Evolutionary conservation across 331 rosid species (phyloP), one percentile per base, ranked within the genome.

Genomic region (Acacia pycnantha): DNA sequence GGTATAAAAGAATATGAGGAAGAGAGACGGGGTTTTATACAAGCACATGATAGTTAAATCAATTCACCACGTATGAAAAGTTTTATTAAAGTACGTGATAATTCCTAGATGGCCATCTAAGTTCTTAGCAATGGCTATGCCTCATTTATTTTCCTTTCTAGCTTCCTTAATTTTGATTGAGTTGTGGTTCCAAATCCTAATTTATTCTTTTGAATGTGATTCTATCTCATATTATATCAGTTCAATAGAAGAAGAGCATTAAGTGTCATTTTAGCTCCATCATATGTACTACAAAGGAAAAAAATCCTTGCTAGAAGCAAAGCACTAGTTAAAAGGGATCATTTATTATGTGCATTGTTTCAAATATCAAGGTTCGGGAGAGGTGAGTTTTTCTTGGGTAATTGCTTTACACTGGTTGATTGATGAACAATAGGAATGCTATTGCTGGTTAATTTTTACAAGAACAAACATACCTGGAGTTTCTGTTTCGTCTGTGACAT

Each of bases 401-500:
- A n/a, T 72, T 29, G 6, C 4, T 19, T 73, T 73, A 48, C 21
- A 16, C 11, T 29, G 70, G 70, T 29, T 64, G 37, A 16, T 29
- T 64, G 70, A 64, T 64, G 70, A 27, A 62, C 21, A 29, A 15
- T 6, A 29, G 11, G 41, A 12, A 61, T 61, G 77, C 13, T 8
- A 50, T 73, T 16, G 35, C 59, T 73, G 78, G 70, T 50, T 50
- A 74, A 62, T 54, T 67, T 84, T 86, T 56, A 87, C 77, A 48
- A 61, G 74, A 43, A 70, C 83, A 47, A 80, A 86, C 5, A 73
- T 73, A 78, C 43, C 82, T 50, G 86, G 79, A 70, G 65, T 84
- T 82, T 84, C 81, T 67, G n/a, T 86, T 77, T 82, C 73, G 40
- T 82, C 80, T 47, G 77, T 73, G 82, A 73, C 84, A 74, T 77